Conservation (phyloP, 495 filamentous ascomycete genomes). For the Usnea hakonensis region DNA sequence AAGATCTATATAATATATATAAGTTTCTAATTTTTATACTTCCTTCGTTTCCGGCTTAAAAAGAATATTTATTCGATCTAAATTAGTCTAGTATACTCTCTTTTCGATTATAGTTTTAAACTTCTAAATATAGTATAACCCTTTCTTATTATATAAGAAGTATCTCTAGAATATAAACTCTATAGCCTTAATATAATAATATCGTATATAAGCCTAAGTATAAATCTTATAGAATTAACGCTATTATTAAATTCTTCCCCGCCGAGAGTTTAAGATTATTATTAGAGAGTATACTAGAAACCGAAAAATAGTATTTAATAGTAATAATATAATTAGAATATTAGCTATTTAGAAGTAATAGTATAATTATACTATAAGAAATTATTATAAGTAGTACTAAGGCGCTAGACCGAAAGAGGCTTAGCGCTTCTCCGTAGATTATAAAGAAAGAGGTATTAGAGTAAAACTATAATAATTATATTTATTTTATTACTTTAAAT, state of each 20-base stretch:
- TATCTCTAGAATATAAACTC: background rate
- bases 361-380: too few relatives aligned
- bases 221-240: background rate
- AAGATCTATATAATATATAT: background rate
- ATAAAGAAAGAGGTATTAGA: too few relatives aligned
- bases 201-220: background rate
- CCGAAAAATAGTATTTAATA: too few relatives aligned
- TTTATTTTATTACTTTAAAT: background rate
- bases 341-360: too few relatives aligned
- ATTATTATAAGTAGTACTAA: too few relatives aligned
- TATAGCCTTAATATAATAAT: background rate
- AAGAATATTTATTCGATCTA: background rate
- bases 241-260: background rate
- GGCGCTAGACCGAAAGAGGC: too few relatives aligned
- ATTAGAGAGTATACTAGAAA: too few relatives aligned
- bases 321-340: too few relatives aligned
- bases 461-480: too few relatives aligned
- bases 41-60: too few relatives aligned
- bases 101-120: background rate
- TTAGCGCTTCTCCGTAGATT: too few relatives aligned
- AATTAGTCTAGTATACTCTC: background rate
- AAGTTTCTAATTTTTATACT: background rate
- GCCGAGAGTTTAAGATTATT: background rate
- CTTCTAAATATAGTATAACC: too few relatives aligned
- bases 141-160: background rate